Evolutionary conservation across 371 early-diverging fungal genomes (phyloP), one percentile per base, ranked within the genome.

Genomic region (Apophysomyces variabilis): DNA sequence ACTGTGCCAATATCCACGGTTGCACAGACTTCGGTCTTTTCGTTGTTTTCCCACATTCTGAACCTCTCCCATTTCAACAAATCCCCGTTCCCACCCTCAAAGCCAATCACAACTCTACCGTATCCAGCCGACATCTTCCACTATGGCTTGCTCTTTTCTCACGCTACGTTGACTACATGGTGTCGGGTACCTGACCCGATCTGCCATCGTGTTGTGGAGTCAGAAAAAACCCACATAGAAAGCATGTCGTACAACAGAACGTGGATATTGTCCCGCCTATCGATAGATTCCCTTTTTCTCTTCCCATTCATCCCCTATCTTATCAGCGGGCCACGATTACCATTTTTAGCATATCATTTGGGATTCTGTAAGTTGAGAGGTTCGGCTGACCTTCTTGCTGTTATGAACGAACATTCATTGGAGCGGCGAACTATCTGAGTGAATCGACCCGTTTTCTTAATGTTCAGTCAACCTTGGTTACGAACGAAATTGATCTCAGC

Each of bases 381-480:
- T 50, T n/a, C 54, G 21, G 54, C 54, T 50, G 54, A 50, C 54
- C 16, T 50, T 26, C 32, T 50, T 50, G 54, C 16, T 50, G 21
- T 16, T 50, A 11, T 16, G 54, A 26, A 9, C 8, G 54, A 5
- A 50, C 32, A 26, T 26, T 71, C 70, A 64, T 56, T 58, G 12
- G 26, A 50, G 50, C 3, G 77, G 64, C 38, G 72, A 72, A 63
- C 67, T 72, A 32, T 70, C 70, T 11, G 73, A 45, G 46, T 76
- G 76, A 14, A 68, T 73, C 39, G 67, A 50, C 21, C 9, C 21
- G 16, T 50, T 47, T 47, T 47, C 16, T 18, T 18, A 21, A 50
- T 35, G 35, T 50, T 18, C 9, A 50, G 21, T 18, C 4, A 9
- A 50, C n/a, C 54, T 21, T 50, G 9, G 9, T 9, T 21, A n/a